Evolutionary conservation across 2,329 filamentous ascomycete species (phyloP).

Genomic region (Penicillium griseofulvum): DNA sequence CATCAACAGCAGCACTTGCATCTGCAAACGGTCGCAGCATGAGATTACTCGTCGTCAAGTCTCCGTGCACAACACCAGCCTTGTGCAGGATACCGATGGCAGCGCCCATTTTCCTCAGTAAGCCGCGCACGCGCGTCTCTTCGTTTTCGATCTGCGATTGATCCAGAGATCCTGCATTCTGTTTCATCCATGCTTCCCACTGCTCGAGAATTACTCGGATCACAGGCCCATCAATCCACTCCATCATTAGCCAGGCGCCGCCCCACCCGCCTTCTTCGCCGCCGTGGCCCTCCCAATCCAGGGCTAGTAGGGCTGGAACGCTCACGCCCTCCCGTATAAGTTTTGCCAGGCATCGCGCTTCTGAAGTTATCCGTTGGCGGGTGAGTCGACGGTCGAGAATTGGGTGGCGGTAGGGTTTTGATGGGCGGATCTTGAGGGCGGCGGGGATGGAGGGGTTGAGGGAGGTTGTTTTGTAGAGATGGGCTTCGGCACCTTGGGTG

Average conservation of each 20-base stretch:
- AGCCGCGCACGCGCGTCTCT: conserved; percentile 54
- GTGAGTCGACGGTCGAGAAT: conserved; percentile 84
- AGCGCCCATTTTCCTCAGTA: conserved; percentile 69
- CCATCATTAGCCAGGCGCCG: conserved; percentile 74
- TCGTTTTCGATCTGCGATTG: conserved; percentile 35
- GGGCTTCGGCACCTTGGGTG: conserved; percentile 92
- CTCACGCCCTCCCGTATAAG: conserved; percentile 74
- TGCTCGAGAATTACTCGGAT: conserved; percentile 68
- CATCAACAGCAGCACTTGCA: conserved; percentile 13
- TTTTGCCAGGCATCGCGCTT: conserved; percentile 79
- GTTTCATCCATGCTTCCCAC: conserved; percentile 57
- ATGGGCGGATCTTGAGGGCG: conserved; percentile 86
- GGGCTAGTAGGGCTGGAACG: conserved; percentile 77
- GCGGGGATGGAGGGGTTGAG: conserved; percentile 65
- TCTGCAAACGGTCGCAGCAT: conserved; percentile 62
- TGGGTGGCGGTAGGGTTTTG: conserved; percentile 89
- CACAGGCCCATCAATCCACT: conserved; percentile 76
- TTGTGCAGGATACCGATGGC: conserved; percentile 75
- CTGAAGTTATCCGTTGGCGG: conserved; percentile 79
- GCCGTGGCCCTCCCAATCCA: conserved; percentile 63
- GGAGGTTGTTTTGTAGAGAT: conserved; percentile 84
- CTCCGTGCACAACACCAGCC: conserved; percentile 86
- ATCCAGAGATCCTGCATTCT: conserved; percentile 31
- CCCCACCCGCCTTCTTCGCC: conserved; percentile 53
- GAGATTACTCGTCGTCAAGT: conserved; percentile 95